A percentile compares a stretch with the other conserved stretches of the same genome.
Evolutionary conservation across 805 yeast genomes (phyloP).

Genomic region (Candida taoyuanica): DNA sequence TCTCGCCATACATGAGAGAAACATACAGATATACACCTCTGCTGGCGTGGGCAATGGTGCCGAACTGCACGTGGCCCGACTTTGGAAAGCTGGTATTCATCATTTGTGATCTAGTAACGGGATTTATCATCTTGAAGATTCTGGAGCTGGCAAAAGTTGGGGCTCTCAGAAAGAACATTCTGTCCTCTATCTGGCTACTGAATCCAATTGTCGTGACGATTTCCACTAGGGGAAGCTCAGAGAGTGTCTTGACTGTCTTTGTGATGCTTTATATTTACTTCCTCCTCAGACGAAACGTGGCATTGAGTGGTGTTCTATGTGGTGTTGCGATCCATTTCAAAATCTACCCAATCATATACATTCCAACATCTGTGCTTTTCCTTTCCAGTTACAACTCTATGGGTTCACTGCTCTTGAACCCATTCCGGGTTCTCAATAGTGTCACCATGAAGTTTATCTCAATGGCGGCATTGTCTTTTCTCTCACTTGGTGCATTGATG

Average conservation of each 20-base stretch:
- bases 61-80: constrained; percentile 52
- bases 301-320: constrained; percentile 28
- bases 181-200: constrained; percentile 72
- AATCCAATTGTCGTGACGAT: constrained; percentile 96
- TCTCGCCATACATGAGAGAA: constrained; percentile 76
- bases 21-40: constrained; percentile 94
- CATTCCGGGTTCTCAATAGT: constrained; percentile 31
- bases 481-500: constrained; percentile 52
- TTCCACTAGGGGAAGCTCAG: constrained; percentile 90
- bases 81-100: constrained; percentile 82
- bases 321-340: constrained; percentile 79
- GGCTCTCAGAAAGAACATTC: constrained; percentile 33
- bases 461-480: constrained; percentile 40
- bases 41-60: constrained; percentile 75
- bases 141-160: constrained; percentile 27
- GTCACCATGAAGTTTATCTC: constrained; percentile 39
- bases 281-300: constrained; percentile 34
- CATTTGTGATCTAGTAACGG: constrained; percentile 76
- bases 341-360: constrained; percentile 84
- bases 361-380: constrained; percentile 62
- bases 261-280: constrained; percentile 55
- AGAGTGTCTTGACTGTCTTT: constrained; percentile 78
- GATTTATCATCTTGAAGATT: constrained; percentile 48
- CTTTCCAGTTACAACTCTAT: constrained; percentile 26
- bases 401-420: constrained; percentile 25